phyloP scores from a whole-genome alignment of 129 eudicot species.

The Rutidosis leptorrhynchoides region DNA sequence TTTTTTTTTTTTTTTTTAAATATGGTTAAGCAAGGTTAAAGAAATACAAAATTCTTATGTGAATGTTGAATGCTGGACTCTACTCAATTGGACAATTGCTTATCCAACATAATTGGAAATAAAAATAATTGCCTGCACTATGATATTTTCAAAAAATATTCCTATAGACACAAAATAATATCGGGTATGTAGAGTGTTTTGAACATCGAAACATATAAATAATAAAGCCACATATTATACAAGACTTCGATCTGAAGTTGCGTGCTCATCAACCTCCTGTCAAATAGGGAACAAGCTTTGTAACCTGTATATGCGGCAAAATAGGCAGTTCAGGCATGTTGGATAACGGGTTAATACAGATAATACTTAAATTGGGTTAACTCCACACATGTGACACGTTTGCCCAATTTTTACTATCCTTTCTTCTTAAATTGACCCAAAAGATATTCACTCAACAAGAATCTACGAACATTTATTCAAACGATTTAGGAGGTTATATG shows the following conservation, averaged over 20 bases:
- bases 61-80: too few species aligned
- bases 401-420: neutral
- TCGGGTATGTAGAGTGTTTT: neutral
- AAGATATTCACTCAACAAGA: neutral
- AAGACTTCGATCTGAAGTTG: neutral
- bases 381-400: neutral
- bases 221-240: neutral
- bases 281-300: conserved; percentile 6
- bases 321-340: neutral
- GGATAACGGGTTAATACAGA: neutral
- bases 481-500: neutral
- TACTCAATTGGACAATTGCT: neutral
- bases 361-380: neutral
- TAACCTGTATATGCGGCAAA: neutral
- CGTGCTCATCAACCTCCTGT: neutral
- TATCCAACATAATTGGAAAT: neutral
- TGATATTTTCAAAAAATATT: neutral
- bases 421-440: neutral
- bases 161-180: neutral
- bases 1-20: too few species aligned
- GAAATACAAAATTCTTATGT: too few species aligned
- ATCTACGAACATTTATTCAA: neutral
- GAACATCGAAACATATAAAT: neutral
- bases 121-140: neutral
- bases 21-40: too few species aligned